Evolutionary conservation across 495 filamentous ascomycete genomes (phyloP), one percentile per base, ranked within the genome.

Genomic region (Baudoinia panamericana): DNA sequence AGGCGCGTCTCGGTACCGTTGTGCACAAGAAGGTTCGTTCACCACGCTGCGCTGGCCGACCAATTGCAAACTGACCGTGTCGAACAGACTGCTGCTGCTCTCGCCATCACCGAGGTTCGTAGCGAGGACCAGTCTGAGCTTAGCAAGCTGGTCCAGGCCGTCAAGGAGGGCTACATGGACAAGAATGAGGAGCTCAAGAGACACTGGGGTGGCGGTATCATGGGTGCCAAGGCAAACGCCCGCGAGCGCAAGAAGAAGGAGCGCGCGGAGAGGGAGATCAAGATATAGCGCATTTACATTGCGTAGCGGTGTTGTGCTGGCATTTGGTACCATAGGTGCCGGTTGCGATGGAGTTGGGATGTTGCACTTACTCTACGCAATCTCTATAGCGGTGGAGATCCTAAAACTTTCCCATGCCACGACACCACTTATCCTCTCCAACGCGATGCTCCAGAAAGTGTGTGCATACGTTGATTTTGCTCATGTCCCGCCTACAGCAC

Each of bases 141-240:
- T 53, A 75, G 84, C 63, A 99, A 96, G 77, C 79, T 96, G 60
- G 73, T 94, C 60, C 81, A 80, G 45, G 78, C 88, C 63, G 73
- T 95, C 74, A 96, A 99, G 81, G 92, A 95, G 63, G 90, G 88
- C 48, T 99, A 94, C 72, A 66, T 78, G 49, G 88, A 90, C 64
- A 93, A 93, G 76, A 81, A 84, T 64, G 85, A 94, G 71, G 84
- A 93, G 63, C 61, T 71, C 58, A 83, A 81, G 68, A 78, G 84
- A 63, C 80, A 86, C 71, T 99, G 92, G 90, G 92, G 92, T 72
- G 92, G 92, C 76, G 92, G 92, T 68, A 94, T 96, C 71, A 94
- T 96, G 88, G 92, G 92, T 54, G 72, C 76, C 63, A 99, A 99
- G 82, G 88, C 92, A 58, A 76, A 83, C 58, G 86, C 82, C 61